Base-by-base conservation (phyloP, 2,329 filamentous ascomycete species). In the Colletotrichum navitas region DNA sequence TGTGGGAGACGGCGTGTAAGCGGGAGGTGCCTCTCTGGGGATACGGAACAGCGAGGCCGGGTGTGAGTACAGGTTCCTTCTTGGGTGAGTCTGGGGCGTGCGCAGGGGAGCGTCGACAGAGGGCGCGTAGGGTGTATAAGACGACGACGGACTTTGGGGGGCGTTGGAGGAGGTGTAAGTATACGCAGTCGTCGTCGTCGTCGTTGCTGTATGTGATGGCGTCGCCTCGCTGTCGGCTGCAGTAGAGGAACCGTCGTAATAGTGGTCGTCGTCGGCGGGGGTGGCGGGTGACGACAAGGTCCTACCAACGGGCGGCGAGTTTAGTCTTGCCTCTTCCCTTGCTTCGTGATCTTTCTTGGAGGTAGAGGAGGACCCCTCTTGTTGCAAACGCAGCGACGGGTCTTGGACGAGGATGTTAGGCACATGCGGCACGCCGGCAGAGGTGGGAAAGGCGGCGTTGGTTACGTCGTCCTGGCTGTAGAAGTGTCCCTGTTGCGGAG, bases 381-480 rank as follows among this genome's bases (percentile, higher is more conserved):
- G 73, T 80, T 76, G 73, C 79, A 77, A 63, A 77, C n/a, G 77
- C 63, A 86, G 77, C 56, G 82, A 85, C 58, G 86, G 85, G 72
- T 88, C 86, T 73, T 82, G 79, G 65, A 88, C 83, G 71, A 85
- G 79, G 63, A 87, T 78, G 76, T 86, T 83, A 52, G 86, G 85
- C 18, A 87, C 82, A 67, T 77, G 78, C 51, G 85, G 85, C 14
- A 84, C 82, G 72, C 79, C 79, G 63, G 79, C 78, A 52, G 79
- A 79, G 41, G 75, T 67, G 71, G 74, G 75, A 41, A 69, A 62
- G 32, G 61, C 74, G 76, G 66, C 69, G 73, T 66, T 73, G 74
- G 68, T 77, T 74, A 69, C 68, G 74, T 72, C 63, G 70, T 58
- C 43, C 32, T 26, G 26, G 43, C 24, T 68, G 29, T 64, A 24